A percentile compares a stretch with the other conserved stretches of the same genome.
These are phyloP conservation scores for Annulohypoxylon moriforme DNA, from an alignment of 495 filamentous ascomycete genomes.

Conservation along the genomic window DNA sequence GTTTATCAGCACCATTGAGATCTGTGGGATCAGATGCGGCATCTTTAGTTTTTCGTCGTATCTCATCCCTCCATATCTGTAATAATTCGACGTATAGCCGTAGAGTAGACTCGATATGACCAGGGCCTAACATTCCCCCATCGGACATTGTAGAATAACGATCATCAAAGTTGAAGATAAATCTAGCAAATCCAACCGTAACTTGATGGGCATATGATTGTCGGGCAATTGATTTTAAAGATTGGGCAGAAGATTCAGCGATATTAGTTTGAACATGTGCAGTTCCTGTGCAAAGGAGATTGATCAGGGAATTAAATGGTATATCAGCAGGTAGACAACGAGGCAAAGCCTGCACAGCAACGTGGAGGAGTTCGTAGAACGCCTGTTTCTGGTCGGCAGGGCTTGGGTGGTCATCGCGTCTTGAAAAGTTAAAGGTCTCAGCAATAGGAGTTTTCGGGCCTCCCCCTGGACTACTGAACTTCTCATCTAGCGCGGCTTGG, in stretches of 20 bases:
- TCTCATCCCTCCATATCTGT: slow-evolving; percentile 96
- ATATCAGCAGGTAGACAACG: slow-evolving; percentile 91
- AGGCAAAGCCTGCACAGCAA: slow-evolving; percentile 93
- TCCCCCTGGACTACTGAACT: slow-evolving; percentile 79
- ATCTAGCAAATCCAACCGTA: slow-evolving; percentile 94
- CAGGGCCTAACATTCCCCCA: slow-evolving; percentile 93
- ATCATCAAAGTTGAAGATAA: slow-evolving; percentile 98
- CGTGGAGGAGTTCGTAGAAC: slow-evolving; percentile 94
- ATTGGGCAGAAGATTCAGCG: slow-evolving; percentile 89
- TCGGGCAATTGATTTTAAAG: slow-evolving; percentile 92
- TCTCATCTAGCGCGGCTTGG: slow-evolving; percentile 94
- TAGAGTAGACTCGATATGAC: slow-evolving; percentile 94
- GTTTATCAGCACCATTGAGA: slow-evolving; percentile 65
- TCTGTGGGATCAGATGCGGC: slow-evolving; percentile 72
- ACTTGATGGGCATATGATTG: slow-evolving; percentile 95
- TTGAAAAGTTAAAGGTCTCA: slow-evolving; percentile 89
- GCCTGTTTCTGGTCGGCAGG: slow-evolving; percentile 88
- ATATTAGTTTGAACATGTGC: slow-evolving; percentile 95
- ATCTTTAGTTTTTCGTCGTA: slow-evolving; percentile 84
- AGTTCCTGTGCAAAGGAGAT: slow-evolving; percentile 94
- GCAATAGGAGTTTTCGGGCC: slow-evolving; percentile 94
- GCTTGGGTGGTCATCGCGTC: slow-evolving; percentile 80
- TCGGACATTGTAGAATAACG: slow-evolving; percentile 98
- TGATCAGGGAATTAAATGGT: slow-evolving; percentile 93
- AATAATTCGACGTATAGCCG: slow-evolving; percentile 93